Conservation (phyloP, 306 rosid genomes). For the Hippophae rhamnoides region DNA sequence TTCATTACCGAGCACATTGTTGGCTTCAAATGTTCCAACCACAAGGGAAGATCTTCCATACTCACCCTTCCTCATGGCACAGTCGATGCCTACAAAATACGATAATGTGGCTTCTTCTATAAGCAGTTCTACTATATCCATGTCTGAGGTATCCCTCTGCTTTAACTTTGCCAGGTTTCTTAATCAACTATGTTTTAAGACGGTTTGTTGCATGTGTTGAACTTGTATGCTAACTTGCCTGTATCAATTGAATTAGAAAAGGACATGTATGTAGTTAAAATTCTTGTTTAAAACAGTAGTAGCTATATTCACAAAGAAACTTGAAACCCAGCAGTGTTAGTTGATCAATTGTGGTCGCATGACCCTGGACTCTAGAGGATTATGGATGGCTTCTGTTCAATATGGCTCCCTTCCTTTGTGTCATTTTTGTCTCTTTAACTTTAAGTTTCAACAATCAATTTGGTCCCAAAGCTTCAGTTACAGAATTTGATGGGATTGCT, state of each 20-base stretch:
- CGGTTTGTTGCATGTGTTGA: conserved; percentile 4
- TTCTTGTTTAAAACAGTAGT: background rate
- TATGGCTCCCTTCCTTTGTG: too few relatives aligned
- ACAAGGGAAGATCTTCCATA: conserved; percentile 82
- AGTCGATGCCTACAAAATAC: conserved; percentile 70
- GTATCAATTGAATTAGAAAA: background rate
- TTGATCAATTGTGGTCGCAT: background rate
- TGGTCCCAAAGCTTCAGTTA: too few relatives aligned
- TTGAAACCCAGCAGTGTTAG: background rate
- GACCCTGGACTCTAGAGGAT: too few relatives aligned
- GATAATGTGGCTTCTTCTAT: conserved; percentile 72
- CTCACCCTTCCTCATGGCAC: conserved; percentile 80
- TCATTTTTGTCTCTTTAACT: too few relatives aligned
- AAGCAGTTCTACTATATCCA: conserved; percentile 68
- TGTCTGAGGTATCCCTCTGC: conserved; percentile 68
- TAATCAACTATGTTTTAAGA: conserved; percentile 8
- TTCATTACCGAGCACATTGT: conserved; percentile 71
- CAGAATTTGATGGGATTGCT: too few relatives aligned
- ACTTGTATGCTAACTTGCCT: background rate
- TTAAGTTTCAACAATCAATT: too few relatives aligned
- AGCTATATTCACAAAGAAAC: background rate
- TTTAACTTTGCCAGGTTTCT: conserved; percentile 1
- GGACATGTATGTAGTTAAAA: background rate
- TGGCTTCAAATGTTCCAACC: conserved; percentile 72
- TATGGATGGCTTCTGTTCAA: too few relatives aligned